Conservation (phyloP, 345 rosid species). For the Populus nigra region DNA sequence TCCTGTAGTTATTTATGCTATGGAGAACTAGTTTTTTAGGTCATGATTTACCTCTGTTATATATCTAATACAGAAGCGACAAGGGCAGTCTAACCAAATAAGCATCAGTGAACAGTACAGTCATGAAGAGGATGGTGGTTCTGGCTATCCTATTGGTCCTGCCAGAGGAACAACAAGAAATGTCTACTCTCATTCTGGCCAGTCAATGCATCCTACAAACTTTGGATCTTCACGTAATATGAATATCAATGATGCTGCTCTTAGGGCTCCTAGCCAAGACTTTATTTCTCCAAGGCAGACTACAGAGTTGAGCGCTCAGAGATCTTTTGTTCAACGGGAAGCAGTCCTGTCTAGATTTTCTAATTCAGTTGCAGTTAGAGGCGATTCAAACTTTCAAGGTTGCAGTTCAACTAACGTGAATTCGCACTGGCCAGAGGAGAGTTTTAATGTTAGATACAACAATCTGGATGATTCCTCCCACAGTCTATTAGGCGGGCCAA, state of each 20-base stretch:
- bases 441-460: conserved; percentile 24
- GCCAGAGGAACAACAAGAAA: conserved; percentile 34
- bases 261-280: conserved; percentile 19
- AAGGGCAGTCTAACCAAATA: conserved; percentile 39
- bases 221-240: conserved; percentile 30
- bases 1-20: background rate
- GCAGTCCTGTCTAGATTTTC: conserved; percentile 65
- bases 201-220: conserved; percentile 21
- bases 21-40: background rate
- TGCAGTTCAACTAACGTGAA: conserved; percentile 36
- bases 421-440: conserved; percentile 49
- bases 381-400: conserved; percentile 52
- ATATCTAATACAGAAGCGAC: conserved; percentile 42
- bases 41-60: background rate
- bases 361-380: conserved; percentile 78
- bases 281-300: conserved; percentile 35
- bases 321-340: conserved; percentile 46
- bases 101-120: conserved; percentile 35
- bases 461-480: conserved; percentile 49
- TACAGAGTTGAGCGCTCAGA: conserved; percentile 42
- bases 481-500: conserved; percentile 39
- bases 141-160: conserved; percentile 47
- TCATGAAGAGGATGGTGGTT: conserved; percentile 45
- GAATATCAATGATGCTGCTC: conserved; percentile 29
- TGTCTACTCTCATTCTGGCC: conserved; percentile 31